phyloP scores from a whole-genome alignment of 495 filamentous ascomycete species.

The Penicillium robsamsonii region DNA sequence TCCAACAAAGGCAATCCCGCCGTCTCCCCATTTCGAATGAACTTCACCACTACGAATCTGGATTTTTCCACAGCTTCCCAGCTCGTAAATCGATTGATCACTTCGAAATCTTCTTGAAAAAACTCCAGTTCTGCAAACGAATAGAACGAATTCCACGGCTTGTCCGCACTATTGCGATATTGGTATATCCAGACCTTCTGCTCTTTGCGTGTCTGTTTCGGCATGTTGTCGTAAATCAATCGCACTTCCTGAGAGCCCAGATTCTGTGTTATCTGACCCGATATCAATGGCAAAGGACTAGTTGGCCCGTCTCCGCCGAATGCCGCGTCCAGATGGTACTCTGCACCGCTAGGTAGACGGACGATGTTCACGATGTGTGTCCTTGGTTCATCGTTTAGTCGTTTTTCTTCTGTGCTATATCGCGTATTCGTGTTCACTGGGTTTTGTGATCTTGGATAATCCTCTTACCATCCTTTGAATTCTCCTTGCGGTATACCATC shows the following conservation, averaged over 20 bases:
- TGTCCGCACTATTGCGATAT: constrained; percentile 44
- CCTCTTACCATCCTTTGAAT: constrained; percentile 43
- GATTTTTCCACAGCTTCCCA: constrained; percentile 48
- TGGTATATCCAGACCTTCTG: constrained; percentile 64
- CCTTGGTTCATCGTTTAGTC: constrained; percentile 33
- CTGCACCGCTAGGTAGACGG: constrained; percentile 41
- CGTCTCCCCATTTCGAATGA: constrained; percentile 45
- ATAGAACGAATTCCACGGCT: constrained; percentile 57
- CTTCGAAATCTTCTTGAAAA: constrained; percentile 58
- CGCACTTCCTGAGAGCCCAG: constrained; percentile 52
- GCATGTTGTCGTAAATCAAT: constrained; percentile 46
- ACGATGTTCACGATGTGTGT: constrained; percentile 72
- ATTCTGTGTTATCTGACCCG: constrained; percentile 36
- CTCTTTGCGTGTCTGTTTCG: constrained; percentile 37
- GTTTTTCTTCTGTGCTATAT: neutral
- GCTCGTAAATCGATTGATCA: constrained; percentile 61
- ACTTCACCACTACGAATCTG: constrained; percentile 54
- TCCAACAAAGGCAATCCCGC: constrained; percentile 10
- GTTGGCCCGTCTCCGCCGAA: constrained; percentile 66
- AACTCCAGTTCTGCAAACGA: constrained; percentile 62
- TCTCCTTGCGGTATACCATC: constrained; percentile 33
- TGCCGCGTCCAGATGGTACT: constrained; percentile 67
- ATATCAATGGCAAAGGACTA: constrained; percentile 50
- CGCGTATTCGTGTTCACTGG: neutral
- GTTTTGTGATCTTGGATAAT: neutral